Conservation (phyloP, 2,329 filamentous ascomycete genomes). For the Fusarium penzigii region DNA sequence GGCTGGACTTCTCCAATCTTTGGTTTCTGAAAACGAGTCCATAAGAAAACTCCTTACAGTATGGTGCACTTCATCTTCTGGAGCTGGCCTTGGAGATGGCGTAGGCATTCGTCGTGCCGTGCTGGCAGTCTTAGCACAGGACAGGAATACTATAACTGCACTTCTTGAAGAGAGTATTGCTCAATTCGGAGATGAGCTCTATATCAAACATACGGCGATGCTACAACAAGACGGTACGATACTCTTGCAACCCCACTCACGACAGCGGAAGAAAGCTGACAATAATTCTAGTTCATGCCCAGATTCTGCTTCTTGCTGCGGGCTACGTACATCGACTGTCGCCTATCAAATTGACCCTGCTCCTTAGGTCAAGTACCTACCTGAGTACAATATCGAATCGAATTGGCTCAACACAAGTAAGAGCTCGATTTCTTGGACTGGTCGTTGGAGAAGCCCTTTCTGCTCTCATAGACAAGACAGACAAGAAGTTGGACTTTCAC, state of each 20-base stretch:
- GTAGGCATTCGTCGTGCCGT: slow-evolving; percentile 68
- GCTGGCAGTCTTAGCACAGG: slow-evolving; percentile 56
- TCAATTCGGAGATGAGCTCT: slow-evolving; percentile 82
- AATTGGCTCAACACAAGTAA: slow-evolving; percentile 72
- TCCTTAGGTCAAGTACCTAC: slow-evolving; percentile 72
- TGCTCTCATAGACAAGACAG: slow-evolving; percentile 63
- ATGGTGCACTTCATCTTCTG: slow-evolving; percentile 67
- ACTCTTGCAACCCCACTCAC: too few species aligned
- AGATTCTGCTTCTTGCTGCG: slow-evolving; percentile 74
- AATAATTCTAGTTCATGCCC: slow-evolving; percentile 66
- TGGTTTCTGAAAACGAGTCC: slow-evolving; percentile 49
- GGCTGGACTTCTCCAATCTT: slow-evolving; percentile 54
- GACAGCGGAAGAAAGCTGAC: slow-evolving; percentile 23
- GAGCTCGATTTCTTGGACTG: slow-evolving; percentile 84
- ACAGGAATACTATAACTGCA: slow-evolving; percentile 51
- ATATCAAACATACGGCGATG: slow-evolving; percentile 82
- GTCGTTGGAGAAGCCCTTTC: slow-evolving; percentile 75
- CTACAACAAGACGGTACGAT: slow-evolving; percentile 81
- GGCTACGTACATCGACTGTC: slow-evolving; percentile 72
- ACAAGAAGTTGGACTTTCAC: slow-evolving; percentile 78
- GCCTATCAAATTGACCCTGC: slow-evolving; percentile 65
- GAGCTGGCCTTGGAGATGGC: slow-evolving; percentile 64
- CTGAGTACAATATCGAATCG: slow-evolving; percentile 82
- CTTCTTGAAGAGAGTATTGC: slow-evolving; percentile 69
- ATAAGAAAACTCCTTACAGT: slow-evolving; percentile 57